Base-by-base conservation (phyloP, 1,284 basidiomycete species). In the Pseudozyma pruni region DNA sequence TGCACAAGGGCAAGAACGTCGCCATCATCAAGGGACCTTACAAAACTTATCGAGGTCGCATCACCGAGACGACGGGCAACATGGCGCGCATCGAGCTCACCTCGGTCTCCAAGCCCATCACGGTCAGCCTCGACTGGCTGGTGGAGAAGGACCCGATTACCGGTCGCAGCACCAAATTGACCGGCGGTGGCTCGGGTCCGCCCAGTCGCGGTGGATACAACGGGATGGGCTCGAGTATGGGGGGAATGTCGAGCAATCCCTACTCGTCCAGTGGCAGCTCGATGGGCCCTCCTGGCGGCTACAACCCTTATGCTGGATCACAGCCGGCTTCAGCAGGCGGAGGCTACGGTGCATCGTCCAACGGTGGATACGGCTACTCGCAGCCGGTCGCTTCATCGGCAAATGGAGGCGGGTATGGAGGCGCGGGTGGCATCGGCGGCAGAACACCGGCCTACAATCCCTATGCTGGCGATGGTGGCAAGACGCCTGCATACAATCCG, bases 21-120 rank as follows among this genome's bases (percentile, higher is more conserved):
- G 88, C 88, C 14, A 89, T 98, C 20, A 86, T 92, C 63, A 91
- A 92, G 80, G 95, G 96, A 2, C 88, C 91, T 0, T 89, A 91
- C 82, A 98, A 99, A 84, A 93, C 94, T 9, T 90, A 94, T 74
- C 86, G 90, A 46, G 96, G 96, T 8, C 89, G 90, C 11, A 91
- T 98, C 86, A 98, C 95, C 83, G 96, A 98, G 80, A 92, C 93
- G 13, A 95, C 94, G 56, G 95, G 94, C 13, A 86, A 87, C 42
- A 86, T 90, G 67, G 92, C 91, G 1, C 88, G 96, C 48, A 94
- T 99, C 13, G 96, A 98, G 83, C 85, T 99, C 20, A 88, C 91
- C 67, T 92, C 93, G 1, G 90, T 90, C 49, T 94, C 94, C 83
- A 95, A 94, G 84, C 87, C 94, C 22, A 89, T 98, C 67, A 90